phyloP scores from a whole-genome alignment of 106 monocot species.

The Dendrobium huoshanense region DNA sequence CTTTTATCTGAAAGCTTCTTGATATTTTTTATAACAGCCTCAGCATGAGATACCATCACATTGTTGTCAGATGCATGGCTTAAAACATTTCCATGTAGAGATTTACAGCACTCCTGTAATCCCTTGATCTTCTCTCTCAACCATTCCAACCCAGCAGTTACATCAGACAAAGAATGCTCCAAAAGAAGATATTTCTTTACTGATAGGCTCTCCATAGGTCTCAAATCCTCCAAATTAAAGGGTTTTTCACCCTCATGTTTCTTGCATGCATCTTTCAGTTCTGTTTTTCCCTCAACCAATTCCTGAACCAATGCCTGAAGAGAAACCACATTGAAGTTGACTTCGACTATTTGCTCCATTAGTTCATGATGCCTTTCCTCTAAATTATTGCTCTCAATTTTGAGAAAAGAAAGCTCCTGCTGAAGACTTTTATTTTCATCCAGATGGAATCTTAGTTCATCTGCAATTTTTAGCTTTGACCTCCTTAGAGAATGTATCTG shows the following conservation, averaged over 20 bases:
- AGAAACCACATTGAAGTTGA: conserved; percentile 28
- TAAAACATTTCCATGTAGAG: conserved; percentile 23
- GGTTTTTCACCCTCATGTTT: conserved; percentile 37
- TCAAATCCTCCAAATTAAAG: conserved; percentile 32
- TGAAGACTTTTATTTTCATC: conserved; percentile 35
- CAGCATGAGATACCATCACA: conserved; percentile 31
- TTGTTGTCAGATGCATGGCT: conserved; percentile 32
- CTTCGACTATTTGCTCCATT: conserved; percentile 30
- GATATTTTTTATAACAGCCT: conserved; percentile 31
- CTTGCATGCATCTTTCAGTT: conserved; percentile 42
- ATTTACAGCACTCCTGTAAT: conserved; percentile 51
- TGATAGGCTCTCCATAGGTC: conserved; percentile 40
- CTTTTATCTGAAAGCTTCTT: conserved; percentile 53
- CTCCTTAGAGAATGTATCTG: conserved; percentile 30
- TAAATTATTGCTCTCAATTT: conserved; percentile 28
- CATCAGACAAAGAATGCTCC: conserved; percentile 53
- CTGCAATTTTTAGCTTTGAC: conserved; percentile 29
- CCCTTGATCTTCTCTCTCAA: conserved; percentile 43
- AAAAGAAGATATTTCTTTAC: conserved; percentile 37
- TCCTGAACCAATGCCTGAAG: conserved; percentile 44
- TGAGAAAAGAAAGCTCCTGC: conserved; percentile 19
- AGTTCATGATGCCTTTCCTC: conserved; percentile 29
- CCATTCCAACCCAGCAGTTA: conserved; percentile 47
- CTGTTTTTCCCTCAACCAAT: conserved; percentile 31
- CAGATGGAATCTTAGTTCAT: conserved; percentile 24